phyloP scores from a whole-genome alignment of 441 rosid species.

The Corymbia calophylla region DNA sequence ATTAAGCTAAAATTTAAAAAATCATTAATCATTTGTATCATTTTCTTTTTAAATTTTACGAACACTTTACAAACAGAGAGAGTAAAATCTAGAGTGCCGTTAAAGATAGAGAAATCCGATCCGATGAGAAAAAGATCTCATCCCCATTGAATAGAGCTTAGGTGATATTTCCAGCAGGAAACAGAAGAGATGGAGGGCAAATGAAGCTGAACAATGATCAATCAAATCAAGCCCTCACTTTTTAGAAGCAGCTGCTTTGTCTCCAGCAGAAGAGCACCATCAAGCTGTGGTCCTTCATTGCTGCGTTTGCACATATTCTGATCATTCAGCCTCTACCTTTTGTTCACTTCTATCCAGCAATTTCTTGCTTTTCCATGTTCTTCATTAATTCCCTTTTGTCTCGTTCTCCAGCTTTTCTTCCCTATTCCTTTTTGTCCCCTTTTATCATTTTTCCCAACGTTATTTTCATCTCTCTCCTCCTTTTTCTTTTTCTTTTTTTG shows the following conservation, averaged over 20 bases:
- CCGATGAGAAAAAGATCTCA: neutral
- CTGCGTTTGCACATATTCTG: neutral
- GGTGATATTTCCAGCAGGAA: neutral
- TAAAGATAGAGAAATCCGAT: neutral
- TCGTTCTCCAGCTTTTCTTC: neutral
- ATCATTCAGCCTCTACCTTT: neutral
- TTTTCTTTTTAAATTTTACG: neutral
- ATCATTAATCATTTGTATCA: too few relatives aligned
- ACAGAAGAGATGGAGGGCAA: neutral
- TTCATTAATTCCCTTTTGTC: conserved; percentile 19
- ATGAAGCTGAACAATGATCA: conserved; percentile 1
- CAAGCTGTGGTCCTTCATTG: neutral
- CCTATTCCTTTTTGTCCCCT: neutral
- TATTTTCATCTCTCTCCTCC: neutral
- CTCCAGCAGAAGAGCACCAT: conserved; percentile 1
- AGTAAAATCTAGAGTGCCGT: neutral
- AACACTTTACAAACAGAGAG: neutral
- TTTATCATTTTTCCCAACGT: neutral
- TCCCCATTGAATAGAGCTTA: rapidly evolving
- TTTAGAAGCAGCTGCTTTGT: neutral
- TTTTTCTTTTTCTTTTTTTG: neutral
- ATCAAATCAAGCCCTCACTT: conserved; percentile 23
- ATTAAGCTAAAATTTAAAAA: too few relatives aligned
- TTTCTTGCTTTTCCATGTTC: conserved; percentile 14
- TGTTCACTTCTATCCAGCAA: conserved; percentile 17